Base-by-base conservation (phyloP, 2,329 filamentous ascomycete genomes). In the Aspergillus hortae region DNA sequence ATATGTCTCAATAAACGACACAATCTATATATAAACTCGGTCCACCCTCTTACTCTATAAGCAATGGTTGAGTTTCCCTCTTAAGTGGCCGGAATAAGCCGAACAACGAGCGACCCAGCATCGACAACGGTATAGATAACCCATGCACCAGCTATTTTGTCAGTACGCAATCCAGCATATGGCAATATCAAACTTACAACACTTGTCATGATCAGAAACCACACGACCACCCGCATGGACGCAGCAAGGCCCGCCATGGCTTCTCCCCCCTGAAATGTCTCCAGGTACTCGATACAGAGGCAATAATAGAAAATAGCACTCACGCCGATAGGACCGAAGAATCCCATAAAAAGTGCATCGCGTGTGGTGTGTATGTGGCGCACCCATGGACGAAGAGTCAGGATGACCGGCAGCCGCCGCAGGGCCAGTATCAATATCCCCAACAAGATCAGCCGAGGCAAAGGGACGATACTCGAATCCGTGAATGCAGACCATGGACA, bases 151-250 rank as follows among this genome's bases (percentile, higher is more conserved):
- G 7, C 27, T 30, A 30, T 30, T 23, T 23, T 5, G 27, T 11
- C 7, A 30, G 27, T 30, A 6, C 7, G 27, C 27, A 30, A 30
- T 7, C 27, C 6, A 30, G 2, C 27, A 30, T 11, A 30, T 11
- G 10, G 7, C 10, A 9, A 10, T 10, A 30, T 3, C 27, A 30
- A 30, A 54, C 46, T 49, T 45, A 78, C 67, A 7, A 77, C 56
- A 55, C 78, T 77, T 42, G 72, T 76, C 61, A 75, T 73, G 17
- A 67, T 44, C n/a, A 57, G 15, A 45, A 57, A 57, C 56, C 53
- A 56, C 7, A 56, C 47, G 5, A 58, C 48, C 4, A 55, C 48
- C 7, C 15, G 42, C n/a, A 54, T 44, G 17, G 38, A 27, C n/a
- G 33, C 55, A 12, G 10, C 17, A 14, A 56, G 41, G 15, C 32